Conservation (phyloP, 1,139 yeast genomes). For the Saccharomyces hybrid region DNA sequence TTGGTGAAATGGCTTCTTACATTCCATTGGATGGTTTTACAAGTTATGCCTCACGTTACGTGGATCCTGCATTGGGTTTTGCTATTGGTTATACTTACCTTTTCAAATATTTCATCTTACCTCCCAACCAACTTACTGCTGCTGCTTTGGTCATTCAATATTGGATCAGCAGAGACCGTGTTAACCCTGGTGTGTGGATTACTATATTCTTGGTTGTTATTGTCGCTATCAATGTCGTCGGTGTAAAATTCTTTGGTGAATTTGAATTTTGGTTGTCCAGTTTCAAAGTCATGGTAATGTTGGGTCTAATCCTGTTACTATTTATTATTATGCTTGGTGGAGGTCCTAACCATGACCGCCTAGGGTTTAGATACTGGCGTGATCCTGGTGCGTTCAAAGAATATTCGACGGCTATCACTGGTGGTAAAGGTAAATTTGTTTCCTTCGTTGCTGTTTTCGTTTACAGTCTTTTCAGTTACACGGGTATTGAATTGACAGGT, state of each 20-base stretch:
- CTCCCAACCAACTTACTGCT: slow-evolving; percentile 51
- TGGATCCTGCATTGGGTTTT: slow-evolving; percentile 64
- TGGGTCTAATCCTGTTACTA: slow-evolving; percentile 45
- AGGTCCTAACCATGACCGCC: slow-evolving; percentile 46
- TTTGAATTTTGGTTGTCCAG: slow-evolving; percentile 60
- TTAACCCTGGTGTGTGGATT: slow-evolving; percentile 49
- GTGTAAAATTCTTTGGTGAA: slow-evolving; percentile 55
- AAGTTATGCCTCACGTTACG: slow-evolving; percentile 59
- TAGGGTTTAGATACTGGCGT: slow-evolving; percentile 44
- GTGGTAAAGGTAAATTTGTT: slow-evolving; percentile 48
- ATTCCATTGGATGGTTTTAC: slow-evolving; percentile 67
- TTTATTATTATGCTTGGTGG: slow-evolving; percentile 52
- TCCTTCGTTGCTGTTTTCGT: slow-evolving; percentile 60
- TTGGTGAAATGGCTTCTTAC: slow-evolving; percentile 72
- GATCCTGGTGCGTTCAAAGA: slow-evolving; percentile 42
- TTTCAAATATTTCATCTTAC: slow-evolving; percentile 54
- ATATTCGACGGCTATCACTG: slow-evolving; percentile 37
- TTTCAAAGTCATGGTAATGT: slow-evolving; percentile 49
- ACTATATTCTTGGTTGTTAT: slow-evolving; percentile 40
- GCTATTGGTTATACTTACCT: slow-evolving; percentile 66
- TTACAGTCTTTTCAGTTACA: slow-evolving; percentile 66
- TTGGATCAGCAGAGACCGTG: slow-evolving; percentile 42
- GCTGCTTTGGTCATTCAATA: slow-evolving; percentile 35
- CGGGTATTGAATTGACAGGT: slow-evolving; percentile 71
- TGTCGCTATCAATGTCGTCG: slow-evolving; percentile 45